Evolutionary conservation across 2,329 filamentous ascomycete species (phyloP).

Genomic region (Monosporascus sp.): DNA sequence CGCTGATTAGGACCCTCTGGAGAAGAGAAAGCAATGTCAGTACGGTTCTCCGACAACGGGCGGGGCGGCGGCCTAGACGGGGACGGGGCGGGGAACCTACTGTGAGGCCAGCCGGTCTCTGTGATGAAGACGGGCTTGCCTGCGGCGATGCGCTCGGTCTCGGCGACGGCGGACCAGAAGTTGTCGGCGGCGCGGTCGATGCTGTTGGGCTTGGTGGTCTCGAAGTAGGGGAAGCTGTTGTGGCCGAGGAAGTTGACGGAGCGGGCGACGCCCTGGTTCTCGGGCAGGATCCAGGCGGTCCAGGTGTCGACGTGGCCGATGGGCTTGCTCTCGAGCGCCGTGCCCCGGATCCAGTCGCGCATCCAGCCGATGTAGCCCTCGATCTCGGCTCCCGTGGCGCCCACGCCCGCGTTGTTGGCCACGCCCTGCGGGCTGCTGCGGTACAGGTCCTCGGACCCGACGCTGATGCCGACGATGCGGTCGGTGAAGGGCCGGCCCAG

Average conservation of each 20-base stretch:
- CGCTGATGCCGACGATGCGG: conserved; percentile 23
- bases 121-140: conserved; percentile 26
- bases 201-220: conserved; percentile 21
- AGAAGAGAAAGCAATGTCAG: neutral
- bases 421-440: conserved; percentile 20
- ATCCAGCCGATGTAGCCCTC: conserved; percentile 24
- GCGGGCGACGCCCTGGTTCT: conserved; percentile 17
- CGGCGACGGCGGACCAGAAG: conserved; percentile 19
- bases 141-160: conserved; percentile 21
- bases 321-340: conserved; percentile 19
- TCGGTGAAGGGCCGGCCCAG: conserved; percentile 20
- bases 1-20: conserved; percentile 20
- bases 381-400: conserved; percentile 21
- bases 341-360: conserved; percentile 22
- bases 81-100: conserved; percentile 12
- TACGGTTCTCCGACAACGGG: neutral
- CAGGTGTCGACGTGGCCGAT: conserved; percentile 27
- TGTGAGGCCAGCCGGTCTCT: conserved; percentile 26
- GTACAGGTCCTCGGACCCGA: conserved; percentile 28
- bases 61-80: neutral
- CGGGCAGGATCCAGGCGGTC: conserved; percentile 25
- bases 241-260: conserved; percentile 23
- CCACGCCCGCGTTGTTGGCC: conserved; percentile 19
- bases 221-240: conserved; percentile 28
- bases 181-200: conserved; percentile 21